Evolutionary conservation across 441 rosid species (phyloP).

Genomic region (Dalechampia spathulata): DNA sequence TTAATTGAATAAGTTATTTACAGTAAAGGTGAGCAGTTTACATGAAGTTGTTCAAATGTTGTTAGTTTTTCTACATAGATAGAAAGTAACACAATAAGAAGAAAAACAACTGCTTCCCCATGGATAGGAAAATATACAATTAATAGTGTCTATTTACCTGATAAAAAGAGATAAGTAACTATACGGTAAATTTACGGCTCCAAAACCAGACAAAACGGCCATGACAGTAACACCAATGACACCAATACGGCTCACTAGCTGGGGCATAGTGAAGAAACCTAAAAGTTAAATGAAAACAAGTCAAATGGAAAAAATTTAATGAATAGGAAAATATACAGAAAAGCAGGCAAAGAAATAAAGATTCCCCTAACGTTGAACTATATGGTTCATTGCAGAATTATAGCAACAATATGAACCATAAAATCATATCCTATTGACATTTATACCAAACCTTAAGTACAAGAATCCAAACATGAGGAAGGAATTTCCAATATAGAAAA

Average conservation of each 20-base stretch:
- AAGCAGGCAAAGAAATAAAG: neutral
- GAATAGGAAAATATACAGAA: neutral
- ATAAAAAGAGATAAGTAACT: constrained; percentile 97
- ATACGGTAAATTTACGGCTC: constrained; percentile 97
- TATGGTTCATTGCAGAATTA: neutral
- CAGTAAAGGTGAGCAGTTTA: neutral
- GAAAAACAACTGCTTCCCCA: neutral
- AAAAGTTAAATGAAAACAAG: constrained; percentile 19
- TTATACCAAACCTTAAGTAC: neutral
- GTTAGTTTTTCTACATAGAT: too few relatives aligned
- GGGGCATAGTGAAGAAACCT: constrained; percentile 98
- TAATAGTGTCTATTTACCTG: constrained; percentile 33
- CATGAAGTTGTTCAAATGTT: neutral
- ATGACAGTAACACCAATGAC: constrained; percentile 97
- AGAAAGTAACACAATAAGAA: neutral
- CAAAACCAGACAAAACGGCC: constrained; percentile 98
- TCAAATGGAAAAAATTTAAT: constrained; percentile 4
- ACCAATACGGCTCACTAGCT: constrained; percentile 96
- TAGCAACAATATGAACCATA: neutral
- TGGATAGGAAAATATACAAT: neutral
- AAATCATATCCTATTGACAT: too few relatives aligned
- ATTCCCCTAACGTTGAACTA: neutral
- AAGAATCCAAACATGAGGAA: neutral
- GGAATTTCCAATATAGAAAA: too few relatives aligned
- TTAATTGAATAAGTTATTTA: neutral